These are phyloP conservation scores for Neurospora sp. DNA, from an alignment of 2,329 filamentous ascomycete genomes.

Conservation along the genomic window DNA sequence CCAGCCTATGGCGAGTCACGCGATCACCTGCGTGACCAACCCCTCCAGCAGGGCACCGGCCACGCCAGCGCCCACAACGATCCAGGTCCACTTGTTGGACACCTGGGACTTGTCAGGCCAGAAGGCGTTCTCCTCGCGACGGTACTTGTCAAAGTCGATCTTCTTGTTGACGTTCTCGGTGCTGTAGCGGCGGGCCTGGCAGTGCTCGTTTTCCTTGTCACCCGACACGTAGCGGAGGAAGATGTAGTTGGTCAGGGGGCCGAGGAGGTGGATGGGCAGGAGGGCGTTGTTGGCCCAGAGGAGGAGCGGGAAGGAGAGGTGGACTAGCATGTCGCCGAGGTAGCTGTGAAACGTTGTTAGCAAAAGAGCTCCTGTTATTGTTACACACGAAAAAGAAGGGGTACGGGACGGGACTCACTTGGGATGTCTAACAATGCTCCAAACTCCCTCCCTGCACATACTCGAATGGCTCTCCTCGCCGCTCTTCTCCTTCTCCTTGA, in stretches of 20 bases:
- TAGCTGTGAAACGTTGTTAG: constrained; percentile 32
- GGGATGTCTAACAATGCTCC: constrained; percentile 51
- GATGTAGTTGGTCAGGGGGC: constrained; percentile 47
- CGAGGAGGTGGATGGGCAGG: constrained; percentile 43
- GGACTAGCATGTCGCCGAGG: constrained; percentile 49
- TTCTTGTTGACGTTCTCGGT: constrained; percentile 40
- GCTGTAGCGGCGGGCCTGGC: constrained; percentile 42
- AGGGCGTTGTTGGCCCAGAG: constrained; percentile 46
- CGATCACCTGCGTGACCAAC: not conserved
- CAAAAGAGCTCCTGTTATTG: no score
- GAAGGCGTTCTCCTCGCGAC: constrained; percentile 47
- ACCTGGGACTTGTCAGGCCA: constrained; percentile 44
- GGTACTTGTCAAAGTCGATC: constrained; percentile 41
- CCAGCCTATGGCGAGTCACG: not conserved
- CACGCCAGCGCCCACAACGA: constrained; percentile 38
- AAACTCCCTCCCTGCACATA: constrained; percentile 47
- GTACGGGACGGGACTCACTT: constrained; percentile 35
- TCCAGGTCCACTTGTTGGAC: constrained; percentile 47
- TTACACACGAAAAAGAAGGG: not conserved
- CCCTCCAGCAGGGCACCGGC: constrained; percentile 37
- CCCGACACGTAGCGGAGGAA: constrained; percentile 49
- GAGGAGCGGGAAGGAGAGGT: constrained; percentile 48
- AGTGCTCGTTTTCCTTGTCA: constrained; percentile 45
- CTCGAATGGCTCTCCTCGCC: constrained; percentile 11
- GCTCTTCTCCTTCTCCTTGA: constrained; percentile 32